Base-by-base conservation (phyloP, 2,329 filamentous ascomycete genomes). In the Neonectria magnoliae region DNA sequence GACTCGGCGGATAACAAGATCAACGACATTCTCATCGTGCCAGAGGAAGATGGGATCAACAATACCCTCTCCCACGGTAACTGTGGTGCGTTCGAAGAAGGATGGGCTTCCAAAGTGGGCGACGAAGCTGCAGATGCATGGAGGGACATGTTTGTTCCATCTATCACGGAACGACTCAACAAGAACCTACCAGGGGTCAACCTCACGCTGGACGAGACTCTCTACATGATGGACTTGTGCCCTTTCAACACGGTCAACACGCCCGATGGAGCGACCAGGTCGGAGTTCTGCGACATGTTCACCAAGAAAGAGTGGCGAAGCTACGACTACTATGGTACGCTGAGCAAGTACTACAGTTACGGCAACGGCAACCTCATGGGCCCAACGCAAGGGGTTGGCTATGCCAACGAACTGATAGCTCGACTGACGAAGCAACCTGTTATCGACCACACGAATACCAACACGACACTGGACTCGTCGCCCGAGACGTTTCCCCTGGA, bases 291-390 rank as follows among this genome's bases (percentile, higher is more conserved):
- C 78, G 76, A 77, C 14, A 82, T 97, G 27, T 97, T 97, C 80
- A 90, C 87, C 0, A 76, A 83, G 14, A 77, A 85, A 1, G 93
- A 97, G 78, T 97, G 93, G 92, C 80, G 82, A 38, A 81, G 86
- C 64, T 97, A 97, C 79, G 90, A 94, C 78, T 97, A 97, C 81
- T 91, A 90, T 77, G 86, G 93, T 76, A 88, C 90, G 0, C 80
- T 98, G 9, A 89, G 89, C 68, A 97, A 97, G 76, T 97, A 90
- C 84, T 97, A 97, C 78, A 90, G 90, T 59, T 94, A 90, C 78
- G 88, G 91, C 11, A 85, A 87, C 29, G 94, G 94, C 14, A 94
- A 93, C 75, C 87, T 89, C 0, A 85, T 97, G 7, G 94, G 92
- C 0, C 87, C 94, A 6, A 93, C 93, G 0, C 93, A 97, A 78